Conservation (phyloP, 1,284 basidiomycete genomes). For the Pyrrhoderma lamaoense region DNA sequence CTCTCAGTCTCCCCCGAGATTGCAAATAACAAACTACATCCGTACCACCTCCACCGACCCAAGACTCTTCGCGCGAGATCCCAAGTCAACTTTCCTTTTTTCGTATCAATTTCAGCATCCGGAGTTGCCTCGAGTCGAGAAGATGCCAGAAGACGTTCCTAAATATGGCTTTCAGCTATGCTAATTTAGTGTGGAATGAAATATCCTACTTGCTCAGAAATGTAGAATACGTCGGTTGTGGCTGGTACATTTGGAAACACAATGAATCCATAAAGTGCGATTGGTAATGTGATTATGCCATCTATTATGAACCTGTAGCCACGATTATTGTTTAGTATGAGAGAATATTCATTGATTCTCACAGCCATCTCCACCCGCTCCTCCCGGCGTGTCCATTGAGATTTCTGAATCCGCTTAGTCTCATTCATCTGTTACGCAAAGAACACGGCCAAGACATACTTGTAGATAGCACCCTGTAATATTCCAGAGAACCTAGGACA, state of each 20-base stretch:
- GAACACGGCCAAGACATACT: conserved; percentile 27
- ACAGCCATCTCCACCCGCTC: conserved; percentile 70
- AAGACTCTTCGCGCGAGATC: conserved; percentile 45
- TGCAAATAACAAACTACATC: conserved; percentile 54
- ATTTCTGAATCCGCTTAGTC: conserved; percentile 32
- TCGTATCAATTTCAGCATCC: conserved; percentile 26
- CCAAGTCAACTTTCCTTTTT: conserved; percentile 39
- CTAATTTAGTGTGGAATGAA: conserved; percentile 3
- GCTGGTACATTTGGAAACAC: conserved; percentile 67
- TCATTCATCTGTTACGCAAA: not conserved
- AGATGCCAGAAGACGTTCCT: conserved; percentile 52
- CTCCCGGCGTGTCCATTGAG: conserved; percentile 51
- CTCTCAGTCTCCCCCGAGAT: conserved; percentile 63
- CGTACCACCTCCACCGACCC: conserved; percentile 64
- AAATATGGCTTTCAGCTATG: conserved; percentile 9
- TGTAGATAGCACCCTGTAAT: conserved; percentile 59
- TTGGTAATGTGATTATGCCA: conserved; percentile 64
- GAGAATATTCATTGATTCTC: conserved; percentile 23
- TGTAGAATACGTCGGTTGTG: conserved; percentile 59
- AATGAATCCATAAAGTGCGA: conserved; percentile 65
- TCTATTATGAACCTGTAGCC: conserved; percentile 58
- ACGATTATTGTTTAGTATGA: not conserved
- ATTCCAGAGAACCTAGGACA: conserved; percentile 59
- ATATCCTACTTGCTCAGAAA: conserved; percentile 45
- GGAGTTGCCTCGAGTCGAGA: conserved; percentile 36